These are phyloP conservation scores for Geotrichum reessii DNA, from an alignment of 1,139 yeast genomes.

Conservation along the genomic window DNA sequence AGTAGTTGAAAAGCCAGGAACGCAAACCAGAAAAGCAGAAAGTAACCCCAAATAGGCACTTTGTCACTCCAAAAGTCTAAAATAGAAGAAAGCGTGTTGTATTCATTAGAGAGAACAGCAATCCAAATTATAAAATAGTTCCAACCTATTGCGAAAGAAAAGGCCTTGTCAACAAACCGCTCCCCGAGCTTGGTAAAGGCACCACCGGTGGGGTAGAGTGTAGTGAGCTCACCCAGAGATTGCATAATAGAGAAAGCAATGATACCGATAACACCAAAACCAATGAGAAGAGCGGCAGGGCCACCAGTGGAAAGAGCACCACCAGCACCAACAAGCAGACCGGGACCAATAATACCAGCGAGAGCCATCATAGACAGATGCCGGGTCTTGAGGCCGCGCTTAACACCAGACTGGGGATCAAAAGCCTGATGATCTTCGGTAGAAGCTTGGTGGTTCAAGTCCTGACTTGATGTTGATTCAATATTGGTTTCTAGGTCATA, in stretches of 20 bases:
- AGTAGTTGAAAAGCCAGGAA: constrained; percentile 51
- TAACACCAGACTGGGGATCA: constrained; percentile 40
- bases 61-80: constrained; percentile 57
- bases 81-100: constrained; percentile 50
- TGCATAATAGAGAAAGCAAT: constrained; percentile 57
- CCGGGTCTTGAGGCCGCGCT: constrained; percentile 46
- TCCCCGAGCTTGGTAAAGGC: constrained; percentile 56
- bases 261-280: constrained; percentile 53
- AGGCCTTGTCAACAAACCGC: constrained; percentile 52
- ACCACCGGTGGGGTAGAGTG: constrained; percentile 56
- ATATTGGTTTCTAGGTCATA: background rate
- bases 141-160: constrained; percentile 59
- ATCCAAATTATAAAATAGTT: constrained; percentile 57
- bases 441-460: background rate
- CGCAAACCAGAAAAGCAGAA: constrained; percentile 52
- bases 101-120: constrained; percentile 55
- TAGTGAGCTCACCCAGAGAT: constrained; percentile 59
- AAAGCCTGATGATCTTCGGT: constrained; percentile 7
- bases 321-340: constrained; percentile 60
- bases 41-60: constrained; percentile 55
- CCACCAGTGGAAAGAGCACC: constrained; percentile 56
- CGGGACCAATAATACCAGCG: constrained; percentile 66
- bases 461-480: constrained; percentile 2
- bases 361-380: constrained; percentile 55
- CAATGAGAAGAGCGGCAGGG: constrained; percentile 54